Percentiles rank a stretch among this genome's conserved stretches.
These are phyloP conservation scores for Agaricus bisporus DNA, from an alignment of 768 basidiomycete species.

Conservation along the genomic window DNA sequence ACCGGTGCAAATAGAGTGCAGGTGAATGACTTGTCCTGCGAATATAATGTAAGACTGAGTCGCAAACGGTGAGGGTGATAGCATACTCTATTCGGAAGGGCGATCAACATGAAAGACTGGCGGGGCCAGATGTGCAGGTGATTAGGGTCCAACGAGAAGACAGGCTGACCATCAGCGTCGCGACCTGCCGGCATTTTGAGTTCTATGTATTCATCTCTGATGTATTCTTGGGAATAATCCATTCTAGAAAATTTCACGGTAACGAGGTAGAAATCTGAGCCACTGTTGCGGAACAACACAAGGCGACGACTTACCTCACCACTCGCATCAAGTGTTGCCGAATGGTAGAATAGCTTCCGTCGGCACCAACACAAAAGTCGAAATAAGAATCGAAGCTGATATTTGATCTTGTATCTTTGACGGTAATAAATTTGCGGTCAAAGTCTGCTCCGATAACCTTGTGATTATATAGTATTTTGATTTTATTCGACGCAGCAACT, in stretches of 20 bases:
- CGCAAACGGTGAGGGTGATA: slow-evolving; percentile 4
- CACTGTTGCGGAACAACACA: neutral
- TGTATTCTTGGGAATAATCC: slow-evolving; percentile 93
- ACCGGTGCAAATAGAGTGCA: slow-evolving; percentile 93
- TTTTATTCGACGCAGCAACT: slow-evolving; percentile 52
- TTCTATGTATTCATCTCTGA: slow-evolving; percentile 94
- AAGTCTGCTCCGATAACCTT: slow-evolving; percentile 79
- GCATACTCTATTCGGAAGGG: slow-evolving; percentile 90
- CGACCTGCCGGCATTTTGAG: slow-evolving; percentile 86
- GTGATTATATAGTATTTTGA: slow-evolving; percentile 73
- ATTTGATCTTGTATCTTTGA: slow-evolving; percentile 40
- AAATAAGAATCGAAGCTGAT: slow-evolving; percentile 46
- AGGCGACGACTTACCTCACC: slow-evolving; percentile 53
- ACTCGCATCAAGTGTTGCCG: slow-evolving; percentile 94
- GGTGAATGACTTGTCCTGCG: slow-evolving; percentile 93
- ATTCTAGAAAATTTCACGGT: slow-evolving; percentile 54
- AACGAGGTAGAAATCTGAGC: slow-evolving; percentile 9
- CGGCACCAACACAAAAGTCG: slow-evolving; percentile 85
- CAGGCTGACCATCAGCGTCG: slow-evolving; percentile 51
- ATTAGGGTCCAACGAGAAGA: slow-evolving; percentile 85
- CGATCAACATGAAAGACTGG: slow-evolving; percentile 99
- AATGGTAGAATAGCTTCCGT: slow-evolving; percentile 90
- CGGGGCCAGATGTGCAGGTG: slow-evolving; percentile 99
- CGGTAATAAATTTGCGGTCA: slow-evolving; percentile 47
- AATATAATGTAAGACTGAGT: slow-evolving; percentile 6